Evolutionary conservation across 2,329 filamentous ascomycete species (phyloP).

Genomic region (Aspergillus uvarum): DNA sequence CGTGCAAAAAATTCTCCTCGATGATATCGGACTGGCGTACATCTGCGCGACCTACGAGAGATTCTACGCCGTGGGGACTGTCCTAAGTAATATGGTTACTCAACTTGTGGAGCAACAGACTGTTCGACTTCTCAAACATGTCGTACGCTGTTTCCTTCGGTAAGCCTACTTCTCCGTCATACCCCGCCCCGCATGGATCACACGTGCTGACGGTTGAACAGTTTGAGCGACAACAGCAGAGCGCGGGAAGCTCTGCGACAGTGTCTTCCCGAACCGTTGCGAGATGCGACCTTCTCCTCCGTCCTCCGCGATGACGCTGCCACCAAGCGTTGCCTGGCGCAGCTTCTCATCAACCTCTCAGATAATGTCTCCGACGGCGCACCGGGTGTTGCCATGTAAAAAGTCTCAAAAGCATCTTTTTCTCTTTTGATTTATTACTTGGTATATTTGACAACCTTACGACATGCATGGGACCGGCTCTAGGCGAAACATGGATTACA

Average conservation of each 20-base stretch:
- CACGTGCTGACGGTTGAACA: constrained; percentile 36
- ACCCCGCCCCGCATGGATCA: neutral
- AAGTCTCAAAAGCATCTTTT: constrained; percentile 30
- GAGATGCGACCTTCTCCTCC: constrained; percentile 94
- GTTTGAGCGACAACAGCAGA: constrained; percentile 91
- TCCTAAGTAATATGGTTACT: constrained; percentile 97
- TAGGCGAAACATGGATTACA: constrained; percentile 41
- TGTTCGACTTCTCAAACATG: constrained; percentile 91
- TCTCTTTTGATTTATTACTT: constrained; percentile 29
- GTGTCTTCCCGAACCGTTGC: constrained; percentile 96
- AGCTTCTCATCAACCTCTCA: constrained; percentile 92
- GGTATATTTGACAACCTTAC: constrained; percentile 38
- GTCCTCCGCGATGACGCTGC: constrained; percentile 95
- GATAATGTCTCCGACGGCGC: constrained; percentile 70
- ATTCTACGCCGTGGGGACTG: constrained; percentile 96
- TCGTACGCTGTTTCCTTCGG: constrained; percentile 95
- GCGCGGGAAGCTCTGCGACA: constrained; percentile 92
- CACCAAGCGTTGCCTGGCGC: constrained; percentile 95
- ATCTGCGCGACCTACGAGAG: constrained; percentile 98
- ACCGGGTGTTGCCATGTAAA: constrained; percentile 42
- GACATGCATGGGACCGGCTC: constrained; percentile 44
- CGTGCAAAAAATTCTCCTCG: constrained; percentile 95
- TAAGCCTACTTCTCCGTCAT: constrained; percentile 47
- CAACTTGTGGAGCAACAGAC: constrained; percentile 98
- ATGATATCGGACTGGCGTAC: constrained; percentile 95